Evolutionary conservation across 2,329 filamentous ascomycete species (phyloP), one percentile per base, ranked within the genome.

Genomic region (Colletotrichum viniferum): DNA sequence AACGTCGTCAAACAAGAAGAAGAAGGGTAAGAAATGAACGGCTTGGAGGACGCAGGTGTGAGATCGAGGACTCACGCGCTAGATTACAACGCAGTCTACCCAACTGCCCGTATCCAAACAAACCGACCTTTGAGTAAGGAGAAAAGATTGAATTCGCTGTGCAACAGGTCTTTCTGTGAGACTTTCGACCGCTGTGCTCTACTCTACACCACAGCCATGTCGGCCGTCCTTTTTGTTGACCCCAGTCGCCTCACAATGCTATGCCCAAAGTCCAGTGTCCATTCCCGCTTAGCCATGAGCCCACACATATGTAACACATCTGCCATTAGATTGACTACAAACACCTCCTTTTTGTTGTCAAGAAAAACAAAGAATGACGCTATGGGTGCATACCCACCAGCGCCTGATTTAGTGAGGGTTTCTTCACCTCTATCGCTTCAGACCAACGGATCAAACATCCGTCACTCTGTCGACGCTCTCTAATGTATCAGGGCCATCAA

Each of bases 11-110:
- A 87, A 88, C 70, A 89, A 87, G 78, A 88, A 88, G 83, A 89
- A 88, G 82, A 86, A 86, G 84, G 84, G 87, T 67, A 90, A 90
- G 85, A 91, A 90, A 84, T 90, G 84, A 77, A 14, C 14, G 43
- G 43, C n/a, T 48, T 4, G n/a, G n/a, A 52, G 13, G 34, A 30
- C 28, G 58, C 43, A 52, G 43, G 24, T 8, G 28, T 63, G 66
- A 48, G 3, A 21, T 58, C 2, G 8, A 4, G 26, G 10, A 24
- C 24, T 24, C 55, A n/a, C 58, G 26, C 32, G 61, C 61, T n/a
- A 24, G 30, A 21, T 61, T 21, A 48, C n/a, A 21, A 61, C n/a
- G 58, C 28, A 30, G n/a, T 34, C 32, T 36, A 36, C 32, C 16
- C 34, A 43, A 16, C 18, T n/a, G 7, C n/a, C 32, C 21, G 12